Conservation (phyloP, 1,139 yeast genomes). For the Zygosaccharomyces pseudobailii region DNA sequence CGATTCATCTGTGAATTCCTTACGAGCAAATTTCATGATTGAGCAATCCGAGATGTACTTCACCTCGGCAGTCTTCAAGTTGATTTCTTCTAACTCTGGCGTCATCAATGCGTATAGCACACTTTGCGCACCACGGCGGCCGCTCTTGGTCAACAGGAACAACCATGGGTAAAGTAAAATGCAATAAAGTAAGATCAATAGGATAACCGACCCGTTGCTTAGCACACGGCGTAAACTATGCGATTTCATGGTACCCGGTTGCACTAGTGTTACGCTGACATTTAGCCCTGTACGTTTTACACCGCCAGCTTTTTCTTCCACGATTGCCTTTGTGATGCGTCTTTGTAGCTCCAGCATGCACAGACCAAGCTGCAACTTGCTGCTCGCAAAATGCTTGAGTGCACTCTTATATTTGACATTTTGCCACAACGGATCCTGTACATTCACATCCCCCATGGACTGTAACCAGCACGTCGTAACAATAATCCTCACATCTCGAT, state of each 20-base stretch:
- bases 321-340: slow-evolving; percentile 41
- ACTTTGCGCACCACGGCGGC: slow-evolving; percentile 76
- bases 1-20: slow-evolving; percentile 57
- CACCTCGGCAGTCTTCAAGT: slow-evolving; percentile 51
- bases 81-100: slow-evolving; percentile 52
- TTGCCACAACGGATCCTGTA: slow-evolving; percentile 65
- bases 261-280: slow-evolving; percentile 69
- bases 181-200: slow-evolving; percentile 56
- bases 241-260: slow-evolving; percentile 89
- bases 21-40: slow-evolving; percentile 52
- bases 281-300: slow-evolving; percentile 67
- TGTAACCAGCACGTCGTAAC: slow-evolving; percentile 74
- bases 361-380: slow-evolving; percentile 70
- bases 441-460: slow-evolving; percentile 61
- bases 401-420: slow-evolving; percentile 58
- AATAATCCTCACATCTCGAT: slow-evolving; percentile 81
- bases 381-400: slow-evolving; percentile 73
- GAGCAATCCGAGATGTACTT: slow-evolving; percentile 68
- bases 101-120: slow-evolving; percentile 63
- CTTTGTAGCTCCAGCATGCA: slow-evolving; percentile 75
- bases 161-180: slow-evolving; percentile 71
- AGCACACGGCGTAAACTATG: slow-evolving; percentile 76
- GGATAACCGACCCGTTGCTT: slow-evolving; percentile 71
- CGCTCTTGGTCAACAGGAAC: slow-evolving; percentile 74
- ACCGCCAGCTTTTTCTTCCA: slow-evolving; percentile 36